Conservation (phyloP, 2,329 filamentous ascomycete genomes). For the Sarocladium oryzae region DNA sequence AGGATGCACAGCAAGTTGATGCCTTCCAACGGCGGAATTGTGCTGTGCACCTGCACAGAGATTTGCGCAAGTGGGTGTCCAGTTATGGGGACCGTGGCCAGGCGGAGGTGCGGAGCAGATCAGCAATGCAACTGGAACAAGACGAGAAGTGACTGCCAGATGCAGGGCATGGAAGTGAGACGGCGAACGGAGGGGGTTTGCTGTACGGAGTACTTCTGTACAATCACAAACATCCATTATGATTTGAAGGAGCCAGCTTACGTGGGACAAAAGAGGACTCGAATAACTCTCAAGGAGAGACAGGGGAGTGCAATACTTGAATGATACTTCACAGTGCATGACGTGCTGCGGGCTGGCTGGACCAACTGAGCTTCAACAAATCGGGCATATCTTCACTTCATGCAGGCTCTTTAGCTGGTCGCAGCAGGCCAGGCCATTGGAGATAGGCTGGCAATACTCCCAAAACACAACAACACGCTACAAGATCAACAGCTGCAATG, state of each 20-base stretch:
- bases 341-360: not conserved
- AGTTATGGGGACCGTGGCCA: too few relatives aligned
- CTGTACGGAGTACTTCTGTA: too few relatives aligned
- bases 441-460: not conserved
- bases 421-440: not conserved
- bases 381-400: not conserved
- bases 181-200: not conserved
- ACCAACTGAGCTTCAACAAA: not conserved
- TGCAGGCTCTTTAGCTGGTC: not conserved
- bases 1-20: too few relatives aligned
- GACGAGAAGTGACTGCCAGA: not conserved
- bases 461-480: not conserved
- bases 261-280: too few relatives aligned
- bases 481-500: not conserved
- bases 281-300: not conserved
- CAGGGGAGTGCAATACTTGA: not conserved
- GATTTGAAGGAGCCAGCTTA: too few relatives aligned
- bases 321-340: not conserved
- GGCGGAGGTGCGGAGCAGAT: too few relatives aligned
- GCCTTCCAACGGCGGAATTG: not conserved
- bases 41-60: not conserved
- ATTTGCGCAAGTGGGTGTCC: not conserved
- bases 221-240: too few relatives aligned
- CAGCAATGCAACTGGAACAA: not conserved
- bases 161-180: slow-evolving; percentile 5